Conservation (phyloP, 352 stramenopile species). For the Globisporangium irregulare region DNA sequence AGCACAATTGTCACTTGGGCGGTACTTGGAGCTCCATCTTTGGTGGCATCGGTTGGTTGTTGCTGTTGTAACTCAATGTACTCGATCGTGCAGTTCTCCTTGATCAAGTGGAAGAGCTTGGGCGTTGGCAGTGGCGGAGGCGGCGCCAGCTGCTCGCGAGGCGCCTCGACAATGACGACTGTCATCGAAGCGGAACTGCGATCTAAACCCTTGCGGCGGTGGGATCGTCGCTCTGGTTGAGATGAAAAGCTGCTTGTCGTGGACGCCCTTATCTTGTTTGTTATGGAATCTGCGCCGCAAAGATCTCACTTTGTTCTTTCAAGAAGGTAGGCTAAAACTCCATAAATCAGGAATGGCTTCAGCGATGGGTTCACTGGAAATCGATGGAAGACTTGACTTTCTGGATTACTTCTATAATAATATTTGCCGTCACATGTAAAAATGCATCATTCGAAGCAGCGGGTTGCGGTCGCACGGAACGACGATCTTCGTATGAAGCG, state of each 20-base stretch:
- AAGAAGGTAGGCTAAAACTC: too few relatives aligned
- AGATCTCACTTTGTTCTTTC: background rate
- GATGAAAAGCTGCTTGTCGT: background rate
- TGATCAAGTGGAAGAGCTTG: slow-evolving; percentile 6
- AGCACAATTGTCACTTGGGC: slow-evolving; percentile 30
- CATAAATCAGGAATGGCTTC: too few relatives aligned
- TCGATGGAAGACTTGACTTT: too few relatives aligned
- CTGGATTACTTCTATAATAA: too few relatives aligned
- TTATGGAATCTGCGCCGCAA: background rate
- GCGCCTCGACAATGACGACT: slow-evolving; percentile 5
- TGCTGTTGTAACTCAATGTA: slow-evolving; percentile 19
- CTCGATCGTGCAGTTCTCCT: slow-evolving; percentile 15
- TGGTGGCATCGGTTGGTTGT: too few relatives aligned
- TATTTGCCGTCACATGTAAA: too few relatives aligned
- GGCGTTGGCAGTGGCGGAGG: slow-evolving; percentile 14
- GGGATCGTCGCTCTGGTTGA: background rate
- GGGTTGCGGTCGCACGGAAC: too few relatives aligned
- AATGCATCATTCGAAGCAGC: too few relatives aligned
- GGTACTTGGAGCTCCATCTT: background rate
- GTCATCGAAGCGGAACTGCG: slow-evolving; percentile 14
- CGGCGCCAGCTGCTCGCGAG: slow-evolving; percentile 7
- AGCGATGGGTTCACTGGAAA: too few relatives aligned
- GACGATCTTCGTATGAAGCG: too few relatives aligned
- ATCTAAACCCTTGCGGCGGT: background rate
- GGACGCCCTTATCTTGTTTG: background rate